Evolutionary conservation across 768 basidiomycete genomes (phyloP), one percentile per base, ranked within the genome.

Genomic region (Termitomyces sp.): DNA sequence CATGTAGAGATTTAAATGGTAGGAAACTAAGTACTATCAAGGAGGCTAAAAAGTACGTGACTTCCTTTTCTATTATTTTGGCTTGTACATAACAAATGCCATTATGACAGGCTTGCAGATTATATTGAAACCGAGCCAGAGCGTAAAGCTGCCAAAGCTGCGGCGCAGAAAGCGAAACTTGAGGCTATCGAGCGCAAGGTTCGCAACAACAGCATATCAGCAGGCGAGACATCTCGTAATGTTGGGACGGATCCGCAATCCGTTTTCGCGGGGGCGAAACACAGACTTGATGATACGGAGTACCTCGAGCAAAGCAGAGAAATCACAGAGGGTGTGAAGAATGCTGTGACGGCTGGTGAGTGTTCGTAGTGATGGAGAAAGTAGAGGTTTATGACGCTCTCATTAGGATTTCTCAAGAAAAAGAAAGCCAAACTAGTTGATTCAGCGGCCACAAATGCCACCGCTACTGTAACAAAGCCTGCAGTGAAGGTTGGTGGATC

Each of bases 251-350:
- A 75, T 13, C 72, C 77, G 49, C 70, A 82, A 0, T 78, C 82
- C 41, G 73, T 80, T 18, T 67, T 81, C 4, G 80, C 85, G 0
- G 90, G 91, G 10, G 87, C 82, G 79, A 97, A 96, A 68, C 90
- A 92, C 65, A 83, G 91, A 30, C 87, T 98, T 49, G 95, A 98
- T 51, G 96, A 99, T 67, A 87, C 85, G 3, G 89, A 94, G 71
- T 99, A 89, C 69, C 70, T 99, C 41, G 95, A 98, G 70, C 88
- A 96, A 75, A 94, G 88, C 66, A 79, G 83, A 70, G 94, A 97
- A 67, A 84, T 98, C 30, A 91, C 93, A 2, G 95, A 96, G 64
- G 86, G 82, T 63, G 95, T 98, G 32, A 91, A 92, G 77, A 93
- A 81, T 58, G 96, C 96, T 4, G 96, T 99, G 13, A 79, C 87